Evolutionary conservation across 2,329 filamentous ascomycete species (phyloP), one percentile per base, ranked within the genome.

Genomic region (Exophiala sideris): DNA sequence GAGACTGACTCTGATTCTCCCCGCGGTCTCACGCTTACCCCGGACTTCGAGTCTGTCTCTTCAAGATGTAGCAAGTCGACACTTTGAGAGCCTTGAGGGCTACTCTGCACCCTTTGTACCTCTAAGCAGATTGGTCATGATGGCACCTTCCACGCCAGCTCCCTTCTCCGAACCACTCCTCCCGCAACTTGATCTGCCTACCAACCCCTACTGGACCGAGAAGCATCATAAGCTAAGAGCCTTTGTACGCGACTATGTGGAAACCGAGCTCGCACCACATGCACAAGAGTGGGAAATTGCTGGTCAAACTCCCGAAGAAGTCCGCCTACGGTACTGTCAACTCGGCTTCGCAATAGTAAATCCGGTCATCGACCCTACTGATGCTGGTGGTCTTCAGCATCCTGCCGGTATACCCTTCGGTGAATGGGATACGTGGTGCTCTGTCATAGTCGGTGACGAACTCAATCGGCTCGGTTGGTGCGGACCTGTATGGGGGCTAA

Each of bases 141-240:
- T 61, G 59, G 41, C 59, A 36, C 51, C 57, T 32, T 45, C 24
- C n/a, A 18, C 42, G 12, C 59, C 67, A 50, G 68, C 87, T 16
- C 87, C 87, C 46, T 88, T 90, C 72, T 83, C 85, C 2, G 87
- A 91, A 64, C 87, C 87, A 1, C 81, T 77, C 85, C 5, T 90
- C 85, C 73, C 77, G 88, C 53, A 87, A 86, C 77, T 76, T 63
- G 86, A 86, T 45, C 75, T 89, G 2, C 87, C 87, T 0, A 86
- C 83, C 0, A 60, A 61, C 1, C 83, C 86, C 8, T 87, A 89
- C 73, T 88, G 87, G 72, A 84, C 79, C 16, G 75, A 79, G 2
- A 82, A 83, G 5, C 86, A 90, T 66, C 74, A 76, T 12, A 73
- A 72, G 64, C 88, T 85, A 75, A 86, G 90, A 66, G 80, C 82